Percentiles rank a stretch among this genome's conserved stretches.
phyloP scores from a whole-genome alignment of 2,329 filamentous ascomycete genomes.

The Septoria linicola region DNA sequence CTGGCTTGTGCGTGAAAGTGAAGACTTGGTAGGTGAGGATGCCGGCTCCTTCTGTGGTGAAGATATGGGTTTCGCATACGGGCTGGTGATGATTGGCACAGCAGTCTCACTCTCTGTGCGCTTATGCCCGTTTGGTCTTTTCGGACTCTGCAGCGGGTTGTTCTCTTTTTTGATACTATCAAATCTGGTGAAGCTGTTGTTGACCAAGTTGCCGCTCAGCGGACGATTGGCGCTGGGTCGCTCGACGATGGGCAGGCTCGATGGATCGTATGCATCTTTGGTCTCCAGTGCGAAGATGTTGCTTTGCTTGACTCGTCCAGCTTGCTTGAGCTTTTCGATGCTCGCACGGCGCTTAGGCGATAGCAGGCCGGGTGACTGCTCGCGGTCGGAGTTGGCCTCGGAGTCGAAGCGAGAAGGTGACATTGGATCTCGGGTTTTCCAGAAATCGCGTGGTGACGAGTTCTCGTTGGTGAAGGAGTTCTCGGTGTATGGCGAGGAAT shows the following conservation, averaged over 20 bases:
- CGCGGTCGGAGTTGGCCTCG: conserved; percentile 63
- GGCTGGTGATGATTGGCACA: conserved; percentile 56
- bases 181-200: conserved; percentile 65
- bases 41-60: conserved; percentile 61
- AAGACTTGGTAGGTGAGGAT: conserved; percentile 83
- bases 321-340: conserved; percentile 91
- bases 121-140: conserved; percentile 37
- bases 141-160: conserved; percentile 36
- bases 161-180: conserved; percentile 47
- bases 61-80: conserved; percentile 38
- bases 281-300: conserved; percentile 93
- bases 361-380: conserved; percentile 63
- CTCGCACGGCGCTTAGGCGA: conserved; percentile 71
- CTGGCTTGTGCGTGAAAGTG: conserved; percentile 65
- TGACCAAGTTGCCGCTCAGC: conserved; percentile 62
- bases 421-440: conserved; percentile 72
- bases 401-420: conserved; percentile 61
- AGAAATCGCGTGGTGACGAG: conserved; percentile 78
- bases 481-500: conserved; percentile 70
- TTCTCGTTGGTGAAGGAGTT: conserved; percentile 29
- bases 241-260: conserved; percentile 73
- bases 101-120: conserved; percentile 59
- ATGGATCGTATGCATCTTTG: conserved; percentile 88
- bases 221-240: conserved; percentile 67
- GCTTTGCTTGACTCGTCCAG: conserved; percentile 95